A percentile compares a stretch with the other conserved stretches of the same genome.
Evolutionary conservation across 1,284 basidiomycete genomes (phyloP).

Genomic region (Anthracocystis panici-leucophaei): DNA sequence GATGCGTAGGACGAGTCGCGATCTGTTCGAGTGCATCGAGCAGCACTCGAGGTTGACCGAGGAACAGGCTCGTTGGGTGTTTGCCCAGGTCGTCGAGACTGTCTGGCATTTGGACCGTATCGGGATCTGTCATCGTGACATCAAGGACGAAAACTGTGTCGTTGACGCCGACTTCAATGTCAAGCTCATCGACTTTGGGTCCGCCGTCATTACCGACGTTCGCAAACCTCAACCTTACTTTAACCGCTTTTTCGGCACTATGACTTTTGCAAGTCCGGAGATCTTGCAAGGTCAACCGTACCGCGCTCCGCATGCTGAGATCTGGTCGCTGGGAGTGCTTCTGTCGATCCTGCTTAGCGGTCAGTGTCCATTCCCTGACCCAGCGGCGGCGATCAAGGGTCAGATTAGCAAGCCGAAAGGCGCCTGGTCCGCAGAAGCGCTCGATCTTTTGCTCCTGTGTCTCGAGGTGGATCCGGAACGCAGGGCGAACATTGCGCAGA

Average conservation of each 20-base stretch:
- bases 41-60: slow-evolving; percentile 85
- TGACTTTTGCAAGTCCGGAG: slow-evolving; percentile 74
- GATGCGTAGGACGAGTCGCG: slow-evolving; percentile 82
- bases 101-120: slow-evolving; percentile 81
- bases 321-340: slow-evolving; percentile 92
- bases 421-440: slow-evolving; percentile 66
- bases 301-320: slow-evolving; percentile 80
- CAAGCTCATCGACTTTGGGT: slow-evolving; percentile 93
- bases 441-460: slow-evolving; percentile 79
- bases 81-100: slow-evolving; percentile 86
- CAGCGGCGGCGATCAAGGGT: slow-evolving; percentile 76
- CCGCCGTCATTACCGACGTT: slow-evolving; percentile 82
- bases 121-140: slow-evolving; percentile 88
- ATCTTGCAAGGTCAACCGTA: slow-evolving; percentile 80
- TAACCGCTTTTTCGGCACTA: slow-evolving; percentile 68
- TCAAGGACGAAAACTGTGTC: slow-evolving; percentile 90
- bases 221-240: slow-evolving; percentile 77
- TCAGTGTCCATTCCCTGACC: slow-evolving; percentile 83
- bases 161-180: slow-evolving; percentile 77
- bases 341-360: slow-evolving; percentile 87
- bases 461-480: slow-evolving; percentile 79
- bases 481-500: slow-evolving; percentile 79
- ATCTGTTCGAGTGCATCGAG: slow-evolving; percentile 93
- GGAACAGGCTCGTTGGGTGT: slow-evolving; percentile 81
- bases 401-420: slow-evolving; percentile 66